A percentile compares a stretch with the other conserved stretches of the same genome.
These are phyloP conservation scores for Boletales sp. DNA, from an alignment of 768 basidiomycete genomes.

Conservation along the genomic window DNA sequence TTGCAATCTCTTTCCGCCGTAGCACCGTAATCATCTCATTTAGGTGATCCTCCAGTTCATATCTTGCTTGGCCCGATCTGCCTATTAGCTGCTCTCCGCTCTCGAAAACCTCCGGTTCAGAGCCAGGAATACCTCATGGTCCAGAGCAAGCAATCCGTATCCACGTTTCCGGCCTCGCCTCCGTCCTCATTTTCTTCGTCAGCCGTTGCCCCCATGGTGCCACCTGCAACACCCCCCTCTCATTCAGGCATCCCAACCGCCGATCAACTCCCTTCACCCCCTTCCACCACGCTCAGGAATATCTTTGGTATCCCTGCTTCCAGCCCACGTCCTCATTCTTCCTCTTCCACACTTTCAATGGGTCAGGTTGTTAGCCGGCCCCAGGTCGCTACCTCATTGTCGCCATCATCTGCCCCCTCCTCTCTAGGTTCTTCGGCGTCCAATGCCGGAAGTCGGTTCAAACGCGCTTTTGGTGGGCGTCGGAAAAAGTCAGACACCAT, in stretches of 20 bases:
- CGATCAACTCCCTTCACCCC: slow-evolving; percentile 40
- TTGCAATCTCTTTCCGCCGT: slow-evolving; percentile 13
- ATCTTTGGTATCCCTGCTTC: slow-evolving; percentile 26
- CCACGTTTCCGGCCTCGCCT: slow-evolving; percentile 39
- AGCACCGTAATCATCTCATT: slow-evolving; percentile 29
- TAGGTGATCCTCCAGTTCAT: slow-evolving; percentile 26
- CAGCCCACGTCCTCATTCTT: slow-evolving; percentile 20
- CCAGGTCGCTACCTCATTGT: slow-evolving; percentile 19
- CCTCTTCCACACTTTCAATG: slow-evolving; percentile 29
- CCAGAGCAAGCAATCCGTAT: slow-evolving; percentile 36
- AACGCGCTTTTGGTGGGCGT: slow-evolving; percentile 31
- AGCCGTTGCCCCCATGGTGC: slow-evolving; percentile 38
- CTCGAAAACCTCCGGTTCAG: slow-evolving; percentile 18
- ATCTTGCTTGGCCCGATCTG: slow-evolving; percentile 22
- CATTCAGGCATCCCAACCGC: slow-evolving; percentile 40
- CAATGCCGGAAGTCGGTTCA: slow-evolving; percentile 26
- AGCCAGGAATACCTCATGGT: slow-evolving; percentile 23
- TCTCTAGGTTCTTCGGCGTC: slow-evolving; percentile 17
- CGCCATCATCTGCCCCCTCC: slow-evolving; percentile 28
- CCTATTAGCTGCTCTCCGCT: slow-evolving; percentile 10
- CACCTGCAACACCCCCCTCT: slow-evolving; percentile 34
- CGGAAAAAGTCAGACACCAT: slow-evolving; percentile 30
- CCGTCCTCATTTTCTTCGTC: slow-evolving; percentile 46
- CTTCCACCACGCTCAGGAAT: slow-evolving; percentile 34
- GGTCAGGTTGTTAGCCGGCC: slow-evolving; percentile 35